Evolutionary conservation across 495 filamentous ascomycete genomes (phyloP).

Genomic region (Paragyromitra xinjiangensis): DNA sequence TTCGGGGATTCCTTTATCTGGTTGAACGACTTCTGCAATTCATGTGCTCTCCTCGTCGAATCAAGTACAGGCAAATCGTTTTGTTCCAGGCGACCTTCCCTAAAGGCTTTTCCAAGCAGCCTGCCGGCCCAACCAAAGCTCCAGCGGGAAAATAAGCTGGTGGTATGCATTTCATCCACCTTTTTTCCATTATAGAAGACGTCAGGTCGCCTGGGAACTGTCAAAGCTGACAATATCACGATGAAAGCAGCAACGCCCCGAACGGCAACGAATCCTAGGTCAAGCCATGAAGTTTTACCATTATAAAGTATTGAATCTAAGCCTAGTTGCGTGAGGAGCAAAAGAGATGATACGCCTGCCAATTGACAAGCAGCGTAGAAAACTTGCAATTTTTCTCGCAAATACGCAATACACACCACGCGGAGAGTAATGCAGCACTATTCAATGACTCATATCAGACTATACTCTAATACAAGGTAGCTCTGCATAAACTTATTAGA

Average conservation of each 20-base stretch:
- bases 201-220: constrained; percentile 72
- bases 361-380: constrained; percentile 45
- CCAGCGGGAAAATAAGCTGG: constrained; percentile 68
- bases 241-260: constrained; percentile 53
- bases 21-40: constrained; percentile 65
- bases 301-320: constrained; percentile 31
- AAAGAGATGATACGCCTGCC: constrained; percentile 32
- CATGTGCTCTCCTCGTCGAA: constrained; percentile 62
- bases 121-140: constrained; percentile 70
- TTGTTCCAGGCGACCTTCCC: constrained; percentile 68
- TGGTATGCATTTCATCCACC: constrained; percentile 72
- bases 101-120: constrained; percentile 65
- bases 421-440: constrained; percentile 38
- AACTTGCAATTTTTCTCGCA: constrained; percentile 38
- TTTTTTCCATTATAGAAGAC: constrained; percentile 67
- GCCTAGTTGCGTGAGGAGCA: constrained; percentile 31
- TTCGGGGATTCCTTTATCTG: constrained; percentile 61
- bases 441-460: constrained; percentile 19
- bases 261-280: constrained; percentile 56
- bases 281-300: constrained; percentile 19
- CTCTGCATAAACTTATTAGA: neutral
- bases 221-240: constrained; percentile 59
- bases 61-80: constrained; percentile 68
- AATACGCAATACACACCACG: constrained; percentile 33
- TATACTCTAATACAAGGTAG: neutral